Conservation (phyloP, 148 eudicot genomes). For the Nepenthes mirabilis region DNA sequence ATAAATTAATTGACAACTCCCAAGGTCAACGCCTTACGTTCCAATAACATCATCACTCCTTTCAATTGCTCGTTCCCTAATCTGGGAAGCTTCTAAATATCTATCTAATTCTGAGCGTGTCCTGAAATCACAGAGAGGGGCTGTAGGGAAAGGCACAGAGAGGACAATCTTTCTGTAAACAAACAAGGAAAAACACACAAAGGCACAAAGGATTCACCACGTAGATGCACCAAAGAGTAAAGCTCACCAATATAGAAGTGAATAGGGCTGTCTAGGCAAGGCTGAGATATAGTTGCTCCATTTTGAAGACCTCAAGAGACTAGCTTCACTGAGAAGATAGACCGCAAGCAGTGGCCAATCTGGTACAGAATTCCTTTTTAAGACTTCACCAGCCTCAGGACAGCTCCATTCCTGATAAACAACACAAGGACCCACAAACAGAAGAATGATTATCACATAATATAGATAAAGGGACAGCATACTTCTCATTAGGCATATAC, state of each 20-base stretch:
- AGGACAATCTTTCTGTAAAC: conserved; percentile 27
- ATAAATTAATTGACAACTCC: background rate
- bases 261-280: conserved; percentile 93
- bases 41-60: conserved; percentile 82
- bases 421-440: background rate
- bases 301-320: conserved; percentile 58
- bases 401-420: conserved; percentile 68
- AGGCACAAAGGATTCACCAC: background rate
- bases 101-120: conserved; percentile 84
- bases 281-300: conserved; percentile 94
- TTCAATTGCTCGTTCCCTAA: conserved; percentile 84
- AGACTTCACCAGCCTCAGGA: conserved; percentile 67
- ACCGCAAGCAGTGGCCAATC: conserved; percentile 98
- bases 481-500: too few relatives aligned
- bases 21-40: conserved; percentile 48
- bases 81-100: conserved; percentile 92
- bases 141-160: conserved; percentile 57
- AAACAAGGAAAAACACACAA: conserved; percentile 4
- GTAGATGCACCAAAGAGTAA: conserved; percentile 3
- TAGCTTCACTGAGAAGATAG: conserved; percentile 88
- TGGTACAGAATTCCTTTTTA: conserved; percentile 64
- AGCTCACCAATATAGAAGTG: conserved; percentile 85
- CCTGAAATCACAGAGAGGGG: conserved; percentile 77
- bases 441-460: too few relatives aligned
- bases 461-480: too few relatives aligned